A percentile compares a stretch with the other conserved stretches of the same genome.
phyloP scores from a whole-genome alignment of 2,329 filamentous ascomycete species.

The Aspergillus sp. region DNA sequence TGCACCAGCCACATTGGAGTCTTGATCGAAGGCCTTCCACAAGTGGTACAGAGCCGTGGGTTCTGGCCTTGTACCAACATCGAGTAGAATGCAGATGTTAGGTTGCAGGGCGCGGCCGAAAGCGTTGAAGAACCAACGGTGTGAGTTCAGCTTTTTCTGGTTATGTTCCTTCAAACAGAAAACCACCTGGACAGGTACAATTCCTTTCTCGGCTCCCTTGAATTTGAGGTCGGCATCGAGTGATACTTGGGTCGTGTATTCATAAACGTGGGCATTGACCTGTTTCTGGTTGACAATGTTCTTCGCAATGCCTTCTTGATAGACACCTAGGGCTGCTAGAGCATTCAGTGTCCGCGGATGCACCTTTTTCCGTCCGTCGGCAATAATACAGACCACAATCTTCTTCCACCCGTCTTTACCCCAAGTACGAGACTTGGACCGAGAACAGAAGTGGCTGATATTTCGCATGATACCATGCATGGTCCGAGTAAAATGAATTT shows the following conservation, averaged over 20 bases:
- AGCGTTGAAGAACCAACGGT: slow-evolving; percentile 99
- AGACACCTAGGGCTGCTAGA: slow-evolving; percentile 93
- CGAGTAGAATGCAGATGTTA: slow-evolving; percentile 93
- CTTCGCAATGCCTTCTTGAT: slow-evolving; percentile 97
- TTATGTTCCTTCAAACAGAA: slow-evolving; percentile 99
- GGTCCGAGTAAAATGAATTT: slow-evolving; percentile 91
- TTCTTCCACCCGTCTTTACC: slow-evolving; percentile 98
- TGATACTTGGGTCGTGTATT: slow-evolving; percentile 97
- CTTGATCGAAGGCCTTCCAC: slow-evolving; percentile 98
- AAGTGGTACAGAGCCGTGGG: slow-evolving; percentile 91
- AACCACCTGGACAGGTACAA: slow-evolving; percentile 96
- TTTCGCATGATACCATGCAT: slow-evolving; percentile 99
- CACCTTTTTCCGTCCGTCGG: slow-evolving; percentile 89
- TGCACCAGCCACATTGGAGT: slow-evolving; percentile 94
- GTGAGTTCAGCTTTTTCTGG: slow-evolving; percentile 94
- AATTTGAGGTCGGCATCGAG: slow-evolving; percentile 95
- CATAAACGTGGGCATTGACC: slow-evolving; percentile 95
- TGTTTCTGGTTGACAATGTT: slow-evolving; percentile 96
- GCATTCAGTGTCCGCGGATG: slow-evolving; percentile 92
- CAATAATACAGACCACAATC: slow-evolving; percentile 96
- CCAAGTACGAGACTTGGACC: slow-evolving; percentile 91
- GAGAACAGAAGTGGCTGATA: slow-evolving; percentile 91
- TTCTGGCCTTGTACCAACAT: slow-evolving; percentile 91
- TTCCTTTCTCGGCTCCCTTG: slow-evolving; percentile 98
- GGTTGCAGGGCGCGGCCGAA: slow-evolving; percentile 90